Evolutionary conservation across 2,329 filamentous ascomycete genomes (phyloP).

Genomic region (Biscogniauxia sp.): DNA sequence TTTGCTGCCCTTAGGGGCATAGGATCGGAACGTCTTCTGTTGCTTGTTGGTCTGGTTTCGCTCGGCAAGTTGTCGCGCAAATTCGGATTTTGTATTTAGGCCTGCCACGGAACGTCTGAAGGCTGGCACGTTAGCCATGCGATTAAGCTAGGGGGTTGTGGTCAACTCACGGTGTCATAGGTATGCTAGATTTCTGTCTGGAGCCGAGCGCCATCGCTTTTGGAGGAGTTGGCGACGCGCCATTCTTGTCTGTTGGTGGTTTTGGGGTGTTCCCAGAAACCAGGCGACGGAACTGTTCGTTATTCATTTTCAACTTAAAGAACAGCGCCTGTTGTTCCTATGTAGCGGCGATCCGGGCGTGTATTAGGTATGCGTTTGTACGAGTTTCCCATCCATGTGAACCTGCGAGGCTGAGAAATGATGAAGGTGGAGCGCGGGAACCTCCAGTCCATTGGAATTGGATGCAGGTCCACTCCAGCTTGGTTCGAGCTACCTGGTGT

Average conservation of each 20-base stretch:
- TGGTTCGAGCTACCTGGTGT: too few species aligned
- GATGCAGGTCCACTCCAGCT: too few species aligned
- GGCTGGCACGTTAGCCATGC: conserved; percentile 23
- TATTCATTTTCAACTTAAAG: conserved; percentile 67
- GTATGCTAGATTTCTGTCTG: conserved; percentile 74
- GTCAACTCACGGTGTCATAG: conserved; percentile 81
- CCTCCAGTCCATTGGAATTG: too few species aligned
- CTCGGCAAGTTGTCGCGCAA: conserved; percentile 81
- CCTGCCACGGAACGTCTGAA: conserved; percentile 63
- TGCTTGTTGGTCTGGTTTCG: conserved; percentile 55
- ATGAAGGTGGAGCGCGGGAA: too few species aligned
- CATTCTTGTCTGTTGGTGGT: conserved; percentile 42
- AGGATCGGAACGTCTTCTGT: conserved; percentile 73
- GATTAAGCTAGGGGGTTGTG: neutral
- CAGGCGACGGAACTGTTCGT: conserved; percentile 87
- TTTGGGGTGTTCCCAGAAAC: conserved; percentile 53
- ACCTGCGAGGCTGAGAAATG: neutral
- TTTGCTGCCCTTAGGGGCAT: conserved; percentile 78
- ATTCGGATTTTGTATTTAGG: conserved; percentile 56
- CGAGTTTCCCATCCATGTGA: neutral
- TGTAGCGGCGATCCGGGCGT: neutral
- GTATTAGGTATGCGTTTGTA: neutral
- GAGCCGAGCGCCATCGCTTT: conserved; percentile 64
- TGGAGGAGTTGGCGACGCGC: conserved; percentile 38
- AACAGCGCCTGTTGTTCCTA: neutral